Evolutionary conservation across 805 yeast species (phyloP).

Genomic region (Metschnikowia lachancei): DNA sequence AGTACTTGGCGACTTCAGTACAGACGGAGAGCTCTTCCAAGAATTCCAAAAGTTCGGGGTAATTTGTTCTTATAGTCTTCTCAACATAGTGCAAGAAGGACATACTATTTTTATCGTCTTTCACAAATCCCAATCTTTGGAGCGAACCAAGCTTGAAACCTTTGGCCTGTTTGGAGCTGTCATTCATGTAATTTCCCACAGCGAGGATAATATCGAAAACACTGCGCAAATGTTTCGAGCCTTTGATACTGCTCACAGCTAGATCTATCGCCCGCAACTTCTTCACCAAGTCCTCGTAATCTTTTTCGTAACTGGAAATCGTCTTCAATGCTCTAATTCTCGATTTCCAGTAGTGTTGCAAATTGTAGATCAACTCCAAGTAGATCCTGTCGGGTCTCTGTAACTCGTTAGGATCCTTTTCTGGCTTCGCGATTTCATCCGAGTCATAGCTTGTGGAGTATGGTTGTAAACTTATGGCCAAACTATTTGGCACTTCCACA

Average conservation of each 20-base stretch:
- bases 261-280: conserved; percentile 65
- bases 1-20: conserved; percentile 53
- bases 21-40: conserved; percentile 57
- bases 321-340: conserved; percentile 81
- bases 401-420: conserved; percentile 70
- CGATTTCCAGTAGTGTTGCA: conserved; percentile 88
- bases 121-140: conserved; percentile 67
- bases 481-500: conserved; percentile 66
- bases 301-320: conserved; percentile 69
- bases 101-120: conserved; percentile 64
- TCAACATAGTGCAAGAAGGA: conserved; percentile 77
- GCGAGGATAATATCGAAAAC: conserved; percentile 65
- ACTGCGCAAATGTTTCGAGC: conserved; percentile 52
- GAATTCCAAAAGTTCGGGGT: conserved; percentile 61
- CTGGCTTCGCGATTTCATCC: conserved; percentile 38
- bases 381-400: conserved; percentile 86
- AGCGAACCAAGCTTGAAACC: conserved; percentile 72
- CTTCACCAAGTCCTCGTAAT: conserved; percentile 64
- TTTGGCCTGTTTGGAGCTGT: conserved; percentile 58
- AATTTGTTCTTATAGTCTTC: conserved; percentile 58
- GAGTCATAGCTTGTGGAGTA: conserved; percentile 68
- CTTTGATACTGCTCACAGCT: conserved; percentile 52
- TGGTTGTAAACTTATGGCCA: conserved; percentile 73
- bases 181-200: conserved; percentile 80
- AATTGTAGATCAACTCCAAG: conserved; percentile 75